Conservation (phyloP, 176 grass and related monocot genomes). For the Zea mays region Zm-B73-REFERENCE-NAM-5.0 NC_050096.1:59712501-59713000, state of each 20-base stretch:
- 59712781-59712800: slow-evolving; percentile 48
- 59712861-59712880: slow-evolving; percentile 63
- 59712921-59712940: slow-evolving; percentile 76
- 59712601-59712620: slow-evolving; percentile 70
- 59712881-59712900: slow-evolving; percentile 72
- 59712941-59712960: slow-evolving; percentile 76
- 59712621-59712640: slow-evolving; percentile 63
- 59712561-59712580: slow-evolving; percentile 85
- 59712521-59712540: slow-evolving; percentile 82
- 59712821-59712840: slow-evolving; percentile 28
- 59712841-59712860: neutral
- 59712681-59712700: slow-evolving; percentile 73
- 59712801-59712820: slow-evolving; percentile 7
- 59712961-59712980: slow-evolving; percentile 74
- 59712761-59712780: slow-evolving; percentile 82
- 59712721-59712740: slow-evolving; percentile 86
- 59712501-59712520: slow-evolving; percentile 62
- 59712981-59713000: slow-evolving; percentile 87
- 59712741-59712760: slow-evolving; percentile 77
- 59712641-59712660: slow-evolving; percentile 80
- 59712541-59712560: slow-evolving; percentile 78
- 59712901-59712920: slow-evolving; percentile 89
- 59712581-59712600: slow-evolving; percentile 78
- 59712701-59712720: slow-evolving; percentile 66
- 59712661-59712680: slow-evolving; percentile 81